Evolutionary conservation across 495 filamentous ascomycete genomes (phyloP), one percentile per base, ranked within the genome.

Genomic region (Lentithecium fluviatile): DNA sequence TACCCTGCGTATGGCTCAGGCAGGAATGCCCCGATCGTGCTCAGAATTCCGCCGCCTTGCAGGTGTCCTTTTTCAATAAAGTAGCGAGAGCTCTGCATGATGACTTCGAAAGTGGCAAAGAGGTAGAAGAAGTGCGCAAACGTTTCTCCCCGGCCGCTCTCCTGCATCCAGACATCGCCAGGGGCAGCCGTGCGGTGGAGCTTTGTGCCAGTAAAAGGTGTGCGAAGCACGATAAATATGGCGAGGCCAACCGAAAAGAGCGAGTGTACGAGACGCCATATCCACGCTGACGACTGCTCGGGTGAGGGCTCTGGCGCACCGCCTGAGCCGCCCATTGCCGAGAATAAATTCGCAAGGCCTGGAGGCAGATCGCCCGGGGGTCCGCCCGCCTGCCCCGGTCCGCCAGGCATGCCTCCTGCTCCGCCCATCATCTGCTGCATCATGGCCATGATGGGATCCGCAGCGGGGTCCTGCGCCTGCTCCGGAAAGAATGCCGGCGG

Each of bases 211-310:
- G 82, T 77, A 78, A 91, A 85, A 48, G 87, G 73, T 46, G 87
- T 77, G 62, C 79, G 75, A 48, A 88, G 52, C 48, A 81, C 76
- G 49, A 95, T 79, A 69, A 94, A 95, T 11, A 88, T 63, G 0
- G 86, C 89, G 4, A 95, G 76, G 0, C 76, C 72, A 12, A 95
- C 69, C 0, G 90, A 84, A 71, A 92, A 88, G 0, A 90, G 38
- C 2, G 84, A 82, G 72, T 96, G 91, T 15, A 94, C 69, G 13
- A 89, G 77, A 52, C 88, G 85, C 89, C 90, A 95, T 0, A 90
- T 56, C 56, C 83, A 80, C 72, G 73, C 54, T 74, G 80, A 71
- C 78, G 78, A 65, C 38, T 78, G 74, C 6, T 73, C 71, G 15
- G 74, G 71, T 10, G 68, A 64, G 24, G 67, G 60, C 24, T 68